These are phyloP conservation scores for Ceratocystis colombiana DNA, from an alignment of 2,329 filamentous ascomycete genomes.

Conservation along the genomic window DNA sequence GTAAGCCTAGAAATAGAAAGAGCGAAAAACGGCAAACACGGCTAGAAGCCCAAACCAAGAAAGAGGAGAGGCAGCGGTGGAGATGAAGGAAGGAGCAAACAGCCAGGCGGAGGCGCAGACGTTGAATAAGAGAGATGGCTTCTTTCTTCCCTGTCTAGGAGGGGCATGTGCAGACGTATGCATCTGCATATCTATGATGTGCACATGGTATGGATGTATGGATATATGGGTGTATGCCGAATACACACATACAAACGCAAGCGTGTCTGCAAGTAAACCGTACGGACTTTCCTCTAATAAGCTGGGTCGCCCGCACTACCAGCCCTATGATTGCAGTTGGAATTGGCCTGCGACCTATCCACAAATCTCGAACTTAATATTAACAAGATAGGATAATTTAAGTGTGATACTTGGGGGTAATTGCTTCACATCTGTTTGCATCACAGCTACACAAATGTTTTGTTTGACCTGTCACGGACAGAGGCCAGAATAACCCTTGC, in stretches of 20 bases:
- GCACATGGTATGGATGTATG: neutral
- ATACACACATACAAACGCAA: neutral
- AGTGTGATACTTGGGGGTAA: neutral
- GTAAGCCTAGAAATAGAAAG: neutral
- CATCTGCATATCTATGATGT: neutral
- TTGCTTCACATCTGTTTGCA: neutral
- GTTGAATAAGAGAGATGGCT: constrained; percentile 1
- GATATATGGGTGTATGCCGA: neutral
- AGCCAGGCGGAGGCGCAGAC: constrained; percentile 3
- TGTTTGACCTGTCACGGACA: neutral
- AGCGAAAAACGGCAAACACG: neutral
- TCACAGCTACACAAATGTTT: neutral
- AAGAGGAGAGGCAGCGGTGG: neutral
- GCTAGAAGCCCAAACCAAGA: neutral
- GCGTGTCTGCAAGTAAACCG: neutral
- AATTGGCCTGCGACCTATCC: neutral
- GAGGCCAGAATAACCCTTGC: too few species aligned
- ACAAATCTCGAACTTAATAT: neutral
- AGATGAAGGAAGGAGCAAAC: constrained; percentile 7
- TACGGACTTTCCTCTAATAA: neutral
- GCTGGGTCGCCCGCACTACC: neutral
- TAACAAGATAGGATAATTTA: neutral
- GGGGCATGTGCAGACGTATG: neutral
- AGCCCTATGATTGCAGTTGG: neutral
- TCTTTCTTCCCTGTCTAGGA: neutral